Evolutionary conservation across 1,284 basidiomycete genomes (phyloP).

Genomic region (Trametes versicolor): DNA sequence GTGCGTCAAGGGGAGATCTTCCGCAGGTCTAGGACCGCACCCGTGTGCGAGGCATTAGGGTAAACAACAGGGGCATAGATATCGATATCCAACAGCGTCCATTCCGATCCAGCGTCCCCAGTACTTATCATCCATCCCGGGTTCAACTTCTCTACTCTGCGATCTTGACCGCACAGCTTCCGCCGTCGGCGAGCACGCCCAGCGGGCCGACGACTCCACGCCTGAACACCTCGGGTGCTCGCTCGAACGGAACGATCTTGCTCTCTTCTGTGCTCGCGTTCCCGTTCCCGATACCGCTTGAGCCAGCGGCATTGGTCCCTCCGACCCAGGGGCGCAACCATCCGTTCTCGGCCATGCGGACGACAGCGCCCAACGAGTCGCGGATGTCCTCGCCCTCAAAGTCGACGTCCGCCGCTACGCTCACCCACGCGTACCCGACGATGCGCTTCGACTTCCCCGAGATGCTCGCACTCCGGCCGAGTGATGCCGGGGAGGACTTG

Average conservation of each 20-base stretch:
- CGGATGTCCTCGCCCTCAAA: conserved; percentile 80
- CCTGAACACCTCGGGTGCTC: conserved; percentile 62
- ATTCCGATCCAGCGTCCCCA: conserved; percentile 12
- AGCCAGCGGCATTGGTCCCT: background rate
- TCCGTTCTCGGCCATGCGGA: conserved; percentile 55
- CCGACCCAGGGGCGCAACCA: conserved; percentile 40
- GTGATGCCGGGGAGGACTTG: conserved; percentile 21
- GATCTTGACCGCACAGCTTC: conserved; percentile 48
- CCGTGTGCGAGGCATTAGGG: conserved; percentile 7
- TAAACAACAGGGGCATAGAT: conserved; percentile 11
- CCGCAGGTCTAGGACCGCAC: background rate
- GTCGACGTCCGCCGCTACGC: conserved; percentile 77
- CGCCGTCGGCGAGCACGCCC: conserved; percentile 45
- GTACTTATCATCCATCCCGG: background rate
- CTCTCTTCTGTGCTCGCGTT: conserved; percentile 31
- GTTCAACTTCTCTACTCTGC: conserved; percentile 26
- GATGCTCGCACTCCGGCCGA: conserved; percentile 21
- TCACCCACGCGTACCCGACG: conserved; percentile 81
- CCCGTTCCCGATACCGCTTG: too few species aligned
- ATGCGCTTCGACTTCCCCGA: conserved; percentile 38
- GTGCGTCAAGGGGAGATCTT: background rate
- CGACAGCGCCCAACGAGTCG: conserved; percentile 67
- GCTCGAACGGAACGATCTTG: conserved; percentile 63
- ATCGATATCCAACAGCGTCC: conserved; percentile 14
- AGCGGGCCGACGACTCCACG: conserved; percentile 40